Conservation (phyloP, 805 yeast species). For the Myxozyma udenii region DNA sequence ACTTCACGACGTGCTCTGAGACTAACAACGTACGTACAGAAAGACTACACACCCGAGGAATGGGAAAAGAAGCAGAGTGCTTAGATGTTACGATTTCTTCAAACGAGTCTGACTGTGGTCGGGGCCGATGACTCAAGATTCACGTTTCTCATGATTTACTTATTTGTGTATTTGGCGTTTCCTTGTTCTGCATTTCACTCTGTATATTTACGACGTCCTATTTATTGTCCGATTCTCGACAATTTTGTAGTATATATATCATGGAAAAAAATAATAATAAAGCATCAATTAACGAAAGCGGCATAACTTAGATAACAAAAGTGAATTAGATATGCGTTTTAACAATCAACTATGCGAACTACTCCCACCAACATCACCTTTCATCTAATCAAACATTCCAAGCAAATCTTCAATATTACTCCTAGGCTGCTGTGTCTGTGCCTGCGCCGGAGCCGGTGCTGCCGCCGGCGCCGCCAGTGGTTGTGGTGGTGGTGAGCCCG, state of each 20-base stretch:
- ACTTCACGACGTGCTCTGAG: too few species aligned
- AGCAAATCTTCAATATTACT: slow-evolving; percentile 29
- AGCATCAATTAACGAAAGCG: too few species aligned
- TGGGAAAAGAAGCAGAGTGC: slow-evolving; percentile 49
- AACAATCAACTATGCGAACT: background rate
- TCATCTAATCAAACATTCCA: slow-evolving; percentile 26
- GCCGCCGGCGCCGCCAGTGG: slow-evolving; percentile 32
- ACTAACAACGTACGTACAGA: slow-evolving; percentile 23
- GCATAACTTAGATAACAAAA: too few species aligned
- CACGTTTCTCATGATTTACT: background rate
- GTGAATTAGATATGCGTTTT: background rate
- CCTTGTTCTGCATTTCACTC: background rate
- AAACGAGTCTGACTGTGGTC: too few species aligned
- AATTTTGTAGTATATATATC: background rate
- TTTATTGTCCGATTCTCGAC: background rate
- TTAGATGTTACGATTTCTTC: background rate
- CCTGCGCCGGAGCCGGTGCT: background rate
- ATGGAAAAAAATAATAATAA: background rate
- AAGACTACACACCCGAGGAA: slow-evolving; percentile 73
- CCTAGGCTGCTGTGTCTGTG: slow-evolving; percentile 24
- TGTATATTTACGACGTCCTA: background rate
- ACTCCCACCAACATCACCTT: background rate
- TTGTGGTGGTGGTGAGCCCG: slow-evolving; percentile 40
- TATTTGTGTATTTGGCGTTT: too few species aligned
- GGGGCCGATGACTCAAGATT: too few species aligned